Evolutionary conservation across 331 rosid genomes (phyloP).

Genomic region (Saraca asoca): DNA sequence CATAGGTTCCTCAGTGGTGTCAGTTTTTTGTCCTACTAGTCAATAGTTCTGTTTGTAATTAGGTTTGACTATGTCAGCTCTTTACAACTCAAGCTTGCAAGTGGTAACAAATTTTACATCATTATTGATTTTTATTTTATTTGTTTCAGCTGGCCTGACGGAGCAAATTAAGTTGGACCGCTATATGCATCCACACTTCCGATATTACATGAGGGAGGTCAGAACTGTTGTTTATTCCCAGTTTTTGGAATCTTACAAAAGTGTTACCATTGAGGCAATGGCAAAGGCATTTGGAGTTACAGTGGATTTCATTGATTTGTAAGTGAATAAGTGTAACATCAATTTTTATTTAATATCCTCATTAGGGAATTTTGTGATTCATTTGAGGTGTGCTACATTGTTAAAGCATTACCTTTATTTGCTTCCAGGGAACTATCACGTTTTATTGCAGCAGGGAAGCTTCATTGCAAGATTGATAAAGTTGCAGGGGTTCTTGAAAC

Average conservation of each 20-base stretch:
- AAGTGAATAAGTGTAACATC: slow-evolving; percentile 42
- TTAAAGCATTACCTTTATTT: slow-evolving; percentile 22
- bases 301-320: slow-evolving; percentile 90
- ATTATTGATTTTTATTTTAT: slow-evolving; percentile 19
- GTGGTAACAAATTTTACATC: slow-evolving; percentile 15
- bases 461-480: slow-evolving; percentile 95
- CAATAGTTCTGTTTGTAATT: slow-evolving; percentile 10
- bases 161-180: slow-evolving; percentile 94
- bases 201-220: slow-evolving; percentile 94
- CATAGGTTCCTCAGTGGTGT: slow-evolving; percentile 15
- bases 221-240: slow-evolving; percentile 88
- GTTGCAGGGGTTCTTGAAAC: slow-evolving; percentile 95
- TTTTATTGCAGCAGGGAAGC: slow-evolving; percentile 97
- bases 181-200: slow-evolving; percentile 86
- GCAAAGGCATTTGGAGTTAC: slow-evolving; percentile 97
- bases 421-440: slow-evolving; percentile 90
- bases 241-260: slow-evolving; percentile 94
- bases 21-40: background rate
- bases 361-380: background rate
- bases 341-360: slow-evolving; percentile 1
- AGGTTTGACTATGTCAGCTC: slow-evolving; percentile 2
- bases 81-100: background rate
- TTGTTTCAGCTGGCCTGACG: slow-evolving; percentile 74
- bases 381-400: background rate
- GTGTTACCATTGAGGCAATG: slow-evolving; percentile 96